Base-by-base conservation (phyloP, 2,329 filamentous ascomycete genomes). In the Zymoseptoria ardabiliae region DNA sequence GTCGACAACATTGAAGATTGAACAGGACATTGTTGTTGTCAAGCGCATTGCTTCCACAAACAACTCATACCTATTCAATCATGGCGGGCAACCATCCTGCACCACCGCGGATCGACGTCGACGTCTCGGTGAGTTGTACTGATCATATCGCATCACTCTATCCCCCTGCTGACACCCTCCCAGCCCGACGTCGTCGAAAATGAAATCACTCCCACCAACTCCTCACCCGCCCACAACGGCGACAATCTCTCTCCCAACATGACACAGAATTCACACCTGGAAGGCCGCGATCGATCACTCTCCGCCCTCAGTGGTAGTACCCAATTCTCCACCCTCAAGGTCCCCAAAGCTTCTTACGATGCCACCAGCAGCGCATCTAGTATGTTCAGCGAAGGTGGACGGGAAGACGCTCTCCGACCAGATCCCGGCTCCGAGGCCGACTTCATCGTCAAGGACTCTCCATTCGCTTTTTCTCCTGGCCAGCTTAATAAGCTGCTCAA, bases 381-480 rank as follows among this genome's bases (percentile, higher is more conserved):
- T 25, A 59, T 63, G n/a, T 62, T 63, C 53, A 63, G 63, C 23
- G 59, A 63, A 41, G 56, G 60, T 10, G 61, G 59, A 22, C 51
- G 60, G 11, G 76, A 83, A 53, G 82, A 86, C 62, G 90, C 90
- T 0, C 75, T 96, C 61, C 84, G 81, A 54, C 89, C 91, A 0
- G 90, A 95, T 70, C 87, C 85, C 1, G 87, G 86, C 10, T 88
- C 85, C 56, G 88, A 92, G 71, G 79, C 76, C 19, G 89, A 93
- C 64, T 96, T 95, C 66, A 67, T 84, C 53, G 81, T 93, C 17
- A 80, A 87, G 6, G 79, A 91, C 71, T 96, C 94, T 72, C 87
- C 87, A 0, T 96, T 96, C 70, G 91, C 90, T 17, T 96, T 90
- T 71, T 85, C 85, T 1, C 86, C 86, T 8, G 91, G 92, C 10